Percentiles rank a stretch among this genome's conserved stretches.
phyloP scores from a whole-genome alignment of 2,329 filamentous ascomycete species.

The Trichoderma lentiforme region DNA sequence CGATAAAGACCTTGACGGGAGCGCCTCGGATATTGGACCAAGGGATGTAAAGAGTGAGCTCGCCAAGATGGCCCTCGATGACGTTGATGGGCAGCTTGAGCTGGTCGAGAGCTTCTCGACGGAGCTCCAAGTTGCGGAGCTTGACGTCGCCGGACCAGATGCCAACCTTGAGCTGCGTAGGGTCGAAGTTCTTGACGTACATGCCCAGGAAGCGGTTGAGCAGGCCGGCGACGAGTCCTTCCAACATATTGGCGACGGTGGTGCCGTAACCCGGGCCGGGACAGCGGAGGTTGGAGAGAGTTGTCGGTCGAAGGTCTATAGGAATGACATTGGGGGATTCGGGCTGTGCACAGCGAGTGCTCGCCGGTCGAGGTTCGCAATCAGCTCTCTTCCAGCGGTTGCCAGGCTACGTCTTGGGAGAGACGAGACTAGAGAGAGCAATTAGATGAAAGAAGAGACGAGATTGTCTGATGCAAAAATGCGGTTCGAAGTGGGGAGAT shows the following conservation, averaged over 20 bases:
- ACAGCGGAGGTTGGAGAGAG: conserved; percentile 21
- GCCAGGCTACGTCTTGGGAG: not conserved
- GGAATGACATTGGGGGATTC: conserved; percentile 22
- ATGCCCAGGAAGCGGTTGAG: conserved; percentile 99
- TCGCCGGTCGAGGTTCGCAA: conserved; percentile 12
- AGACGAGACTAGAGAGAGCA: not conserved
- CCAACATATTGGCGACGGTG: conserved; percentile 72
- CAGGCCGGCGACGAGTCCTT: conserved; percentile 92
- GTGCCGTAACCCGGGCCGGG: conserved; percentile 71
- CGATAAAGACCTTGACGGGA: conserved; percentile 90
- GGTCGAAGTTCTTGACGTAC: conserved; percentile 99
- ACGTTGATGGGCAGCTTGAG: conserved; percentile 96
- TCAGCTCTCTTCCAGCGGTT: not conserved
- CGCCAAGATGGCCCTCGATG: conserved; percentile 87
- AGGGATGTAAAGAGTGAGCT: conserved; percentile 88
- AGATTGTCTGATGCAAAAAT: not conserved
- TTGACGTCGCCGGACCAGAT: conserved; percentile 99
- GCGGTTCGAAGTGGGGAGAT: conserved; percentile 9
- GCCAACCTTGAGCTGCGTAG: conserved; percentile 93
- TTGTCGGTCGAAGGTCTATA: conserved; percentile 16
- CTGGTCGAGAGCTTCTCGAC: conserved; percentile 93
- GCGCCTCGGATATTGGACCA: conserved; percentile 97
- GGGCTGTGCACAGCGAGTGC: conserved; percentile 2
- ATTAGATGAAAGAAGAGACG: not conserved
- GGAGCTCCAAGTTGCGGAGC: conserved; percentile 85